Evolutionary conservation across 108 stramenopile genomes (phyloP).

Genomic region (Cyclostephanos invisitatus): DNA sequence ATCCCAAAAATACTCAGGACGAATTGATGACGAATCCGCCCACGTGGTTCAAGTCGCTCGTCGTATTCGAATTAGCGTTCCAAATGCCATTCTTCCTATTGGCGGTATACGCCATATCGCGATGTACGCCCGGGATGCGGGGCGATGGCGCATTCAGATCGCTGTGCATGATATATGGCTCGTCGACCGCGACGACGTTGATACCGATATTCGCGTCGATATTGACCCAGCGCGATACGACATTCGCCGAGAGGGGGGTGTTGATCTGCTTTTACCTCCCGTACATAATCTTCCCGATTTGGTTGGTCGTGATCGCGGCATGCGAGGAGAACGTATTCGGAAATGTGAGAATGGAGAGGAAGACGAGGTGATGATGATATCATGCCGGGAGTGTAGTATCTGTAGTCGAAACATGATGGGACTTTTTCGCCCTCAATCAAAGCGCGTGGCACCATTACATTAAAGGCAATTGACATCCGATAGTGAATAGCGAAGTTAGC

Average conservation of each 20-base stretch:
- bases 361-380: not conserved
- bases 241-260: slow-evolving; percentile 48
- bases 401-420: no score
- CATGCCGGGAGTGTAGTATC: no score
- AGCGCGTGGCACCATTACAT: no score
- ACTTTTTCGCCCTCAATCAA: no score
- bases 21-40: slow-evolving; percentile 60
- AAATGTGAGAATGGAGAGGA: not conserved
- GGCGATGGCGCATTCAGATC: slow-evolving; percentile 51
- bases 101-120: slow-evolving; percentile 50
- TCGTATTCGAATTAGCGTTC: slow-evolving; percentile 66
- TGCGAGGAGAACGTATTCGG: slow-evolving; percentile 35
- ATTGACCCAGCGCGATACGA: slow-evolving; percentile 37
- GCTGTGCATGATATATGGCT: slow-evolving; percentile 58
- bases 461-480: no score
- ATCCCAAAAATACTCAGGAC: slow-evolving; percentile 33
- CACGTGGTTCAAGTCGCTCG: slow-evolving; percentile 67
- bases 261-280: slow-evolving; percentile 66
- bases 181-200: slow-evolving; percentile 78
- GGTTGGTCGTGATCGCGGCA: slow-evolving; percentile 53
- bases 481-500: no score
- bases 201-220: slow-evolving; percentile 69
- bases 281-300: slow-evolving; percentile 74
- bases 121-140: slow-evolving; percentile 16
- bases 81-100: slow-evolving; percentile 86